phyloP scores from a whole-genome alignment of 2,329 filamentous ascomycete species.

The Calycina herbarum region DNA sequence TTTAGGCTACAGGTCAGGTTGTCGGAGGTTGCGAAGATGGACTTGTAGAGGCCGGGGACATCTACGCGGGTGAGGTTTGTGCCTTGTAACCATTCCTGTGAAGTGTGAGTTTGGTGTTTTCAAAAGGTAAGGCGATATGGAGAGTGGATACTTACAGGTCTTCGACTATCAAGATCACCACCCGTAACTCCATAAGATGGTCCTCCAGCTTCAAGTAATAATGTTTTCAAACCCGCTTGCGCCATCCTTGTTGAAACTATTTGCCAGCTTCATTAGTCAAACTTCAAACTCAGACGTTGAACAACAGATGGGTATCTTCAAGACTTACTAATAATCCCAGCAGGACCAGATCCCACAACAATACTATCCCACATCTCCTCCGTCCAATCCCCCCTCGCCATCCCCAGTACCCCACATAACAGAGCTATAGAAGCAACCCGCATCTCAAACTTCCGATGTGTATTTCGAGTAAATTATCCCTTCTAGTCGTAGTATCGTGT shows the following conservation, averaged over 20 bases:
- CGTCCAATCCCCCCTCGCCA: slow-evolving; percentile 29
- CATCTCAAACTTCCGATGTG: not conserved
- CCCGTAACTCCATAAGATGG: slow-evolving; percentile 51
- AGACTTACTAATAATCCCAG: slow-evolving; percentile 46
- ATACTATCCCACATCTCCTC: slow-evolving; percentile 40
- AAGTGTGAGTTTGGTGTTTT: not conserved
- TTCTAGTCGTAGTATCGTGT: not conserved
- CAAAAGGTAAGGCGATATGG: not conserved
- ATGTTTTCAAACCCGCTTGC: slow-evolving; percentile 51
- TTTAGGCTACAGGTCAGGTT: slow-evolving; percentile 42
- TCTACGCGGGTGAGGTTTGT: slow-evolving; percentile 51
- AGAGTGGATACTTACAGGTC: slow-evolving; percentile 35
- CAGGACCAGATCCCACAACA: slow-evolving; percentile 51
- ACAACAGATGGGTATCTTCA: not conserved
- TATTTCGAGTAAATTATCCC: not conserved
- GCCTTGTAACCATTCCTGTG: slow-evolving; percentile 46
- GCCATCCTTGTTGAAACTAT: slow-evolving; percentile 49
- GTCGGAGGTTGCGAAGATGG: slow-evolving; percentile 46
- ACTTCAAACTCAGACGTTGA: too few relatives aligned
- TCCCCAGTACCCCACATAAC: not conserved
- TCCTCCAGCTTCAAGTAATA: slow-evolving; percentile 53
- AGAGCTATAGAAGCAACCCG: not conserved
- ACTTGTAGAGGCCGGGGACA: slow-evolving; percentile 50
- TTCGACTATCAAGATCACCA: slow-evolving; percentile 41
- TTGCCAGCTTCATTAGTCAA: too few relatives aligned